Percentiles rank a stretch among this genome's conserved stretches.
phyloP scores from a whole-genome alignment of 805 yeast species.

The Ogataea methylovora region DNA sequence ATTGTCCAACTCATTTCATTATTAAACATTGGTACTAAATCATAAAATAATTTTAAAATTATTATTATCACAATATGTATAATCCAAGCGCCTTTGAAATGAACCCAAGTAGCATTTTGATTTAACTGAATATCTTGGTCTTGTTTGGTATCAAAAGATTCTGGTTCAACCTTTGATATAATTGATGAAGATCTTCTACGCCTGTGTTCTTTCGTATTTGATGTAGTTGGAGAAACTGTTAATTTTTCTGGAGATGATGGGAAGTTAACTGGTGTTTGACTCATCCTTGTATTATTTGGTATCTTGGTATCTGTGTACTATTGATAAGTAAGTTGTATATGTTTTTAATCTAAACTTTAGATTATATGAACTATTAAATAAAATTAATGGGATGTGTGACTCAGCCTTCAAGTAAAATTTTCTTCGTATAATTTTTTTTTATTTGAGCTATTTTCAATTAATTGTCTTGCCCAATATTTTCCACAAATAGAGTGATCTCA shows the following conservation, averaged over 20 bases:
- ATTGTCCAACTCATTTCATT: conserved; percentile 89
- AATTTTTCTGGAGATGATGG: conserved; percentile 27
- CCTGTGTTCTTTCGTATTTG: conserved; percentile 27
- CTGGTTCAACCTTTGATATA: conserved; percentile 89
- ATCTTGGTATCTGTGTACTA: too few relatives aligned
- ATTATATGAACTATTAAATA: too few relatives aligned
- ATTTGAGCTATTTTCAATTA: too few relatives aligned
- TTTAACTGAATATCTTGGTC: conserved; percentile 88
- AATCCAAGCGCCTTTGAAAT: conserved; percentile 93
- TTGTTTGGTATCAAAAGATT: conserved; percentile 81
- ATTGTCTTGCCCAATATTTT: too few relatives aligned
- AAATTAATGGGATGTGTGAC: too few relatives aligned
- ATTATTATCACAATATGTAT: conserved; percentile 80
- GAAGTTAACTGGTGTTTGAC: conserved; percentile 22
- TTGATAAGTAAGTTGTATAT: too few relatives aligned
- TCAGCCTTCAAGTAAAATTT: too few relatives aligned
- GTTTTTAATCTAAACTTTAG: too few relatives aligned
- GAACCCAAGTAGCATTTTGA: conserved; percentile 93
- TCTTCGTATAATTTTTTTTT: too few relatives aligned
- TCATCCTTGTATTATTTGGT: conserved; percentile 2
- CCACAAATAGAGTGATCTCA: too few relatives aligned
- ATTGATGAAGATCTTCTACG: conserved; percentile 79
- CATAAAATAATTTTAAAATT: conserved; percentile 67
- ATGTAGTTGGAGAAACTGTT: conserved; percentile 26
- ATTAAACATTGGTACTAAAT: conserved; percentile 72